These are phyloP conservation scores for Alternaria gaisen DNA, from an alignment of 2,329 filamentous ascomycete genomes.

Conservation along the genomic window DNA sequence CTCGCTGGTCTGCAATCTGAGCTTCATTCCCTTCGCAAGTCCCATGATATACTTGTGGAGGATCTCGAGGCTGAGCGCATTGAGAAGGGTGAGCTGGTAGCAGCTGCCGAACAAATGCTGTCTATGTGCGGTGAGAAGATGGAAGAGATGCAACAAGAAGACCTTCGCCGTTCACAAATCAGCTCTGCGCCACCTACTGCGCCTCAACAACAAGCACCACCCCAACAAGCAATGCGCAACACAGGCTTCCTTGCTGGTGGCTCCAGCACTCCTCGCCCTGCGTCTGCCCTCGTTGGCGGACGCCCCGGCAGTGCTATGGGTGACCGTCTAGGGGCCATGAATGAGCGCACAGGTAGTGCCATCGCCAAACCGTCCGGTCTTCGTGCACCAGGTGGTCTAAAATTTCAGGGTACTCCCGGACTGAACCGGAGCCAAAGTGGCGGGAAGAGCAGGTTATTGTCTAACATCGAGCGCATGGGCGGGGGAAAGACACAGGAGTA, in stretches of 20 bases:
- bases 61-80: slow-evolving; percentile 78
- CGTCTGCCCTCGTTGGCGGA: slow-evolving; percentile 36
- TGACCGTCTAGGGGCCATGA: slow-evolving; percentile 31
- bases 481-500: slow-evolving; percentile 50
- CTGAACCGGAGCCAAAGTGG: slow-evolving; percentile 47
- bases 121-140: slow-evolving; percentile 64
- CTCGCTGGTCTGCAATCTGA: slow-evolving; percentile 79
- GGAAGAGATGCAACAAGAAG: slow-evolving; percentile 50
- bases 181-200: slow-evolving; percentile 27
- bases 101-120: slow-evolving; percentile 85
- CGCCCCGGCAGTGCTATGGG: slow-evolving; percentile 38
- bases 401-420: slow-evolving; percentile 41
- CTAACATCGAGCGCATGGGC: slow-evolving; percentile 88
- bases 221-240: slow-evolving; percentile 39
- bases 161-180: slow-evolving; percentile 63
- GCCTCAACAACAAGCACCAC: slow-evolving; percentile 23
- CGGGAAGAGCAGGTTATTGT: slow-evolving; percentile 77
- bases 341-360: slow-evolving; percentile 25
- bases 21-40: slow-evolving; percentile 71
- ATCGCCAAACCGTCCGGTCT: slow-evolving; percentile 64
- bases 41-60: slow-evolving; percentile 71
- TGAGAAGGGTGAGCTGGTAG: slow-evolving; percentile 84
- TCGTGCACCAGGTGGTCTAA: slow-evolving; percentile 63
- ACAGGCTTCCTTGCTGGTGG: slow-evolving; percentile 45
- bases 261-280: slow-evolving; percentile 34